phyloP scores from a whole-genome alignment of 352 stramenopile genomes.

The Pythium biforme region DNA sequence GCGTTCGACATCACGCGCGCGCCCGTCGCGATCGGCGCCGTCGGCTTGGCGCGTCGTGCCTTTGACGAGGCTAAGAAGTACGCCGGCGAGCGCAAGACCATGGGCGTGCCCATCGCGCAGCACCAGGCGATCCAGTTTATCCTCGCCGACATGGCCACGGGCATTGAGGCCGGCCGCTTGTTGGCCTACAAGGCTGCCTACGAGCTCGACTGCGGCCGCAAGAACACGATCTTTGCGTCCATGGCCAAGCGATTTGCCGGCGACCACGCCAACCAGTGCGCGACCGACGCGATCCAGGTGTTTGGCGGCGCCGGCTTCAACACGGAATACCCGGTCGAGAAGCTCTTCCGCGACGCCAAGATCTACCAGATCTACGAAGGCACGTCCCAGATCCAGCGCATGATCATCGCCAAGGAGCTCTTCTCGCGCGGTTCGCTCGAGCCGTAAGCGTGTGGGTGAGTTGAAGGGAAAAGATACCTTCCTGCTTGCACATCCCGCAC shows the following conservation, averaged over 20 bases:
- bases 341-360: conserved; percentile 90
- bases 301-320: conserved; percentile 91
- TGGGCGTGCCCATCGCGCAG: conserved; percentile 80
- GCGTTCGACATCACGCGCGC: conserved; percentile 91
- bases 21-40: conserved; percentile 83
- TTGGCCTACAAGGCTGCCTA: conserved; percentile 90
- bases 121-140: conserved; percentile 90
- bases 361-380: conserved; percentile 94
- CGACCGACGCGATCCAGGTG: conserved; percentile 89
- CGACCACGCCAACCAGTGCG: conserved; percentile 85
- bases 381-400: conserved; percentile 90
- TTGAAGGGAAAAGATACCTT: neutral
- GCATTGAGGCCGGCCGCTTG: conserved; percentile 81
- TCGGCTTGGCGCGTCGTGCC: conserved; percentile 81
- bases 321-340: conserved; percentile 92
- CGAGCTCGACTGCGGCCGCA: conserved; percentile 86
- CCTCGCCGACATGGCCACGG: conserved; percentile 89
- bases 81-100: conserved; percentile 83
- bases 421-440: conserved; percentile 68
- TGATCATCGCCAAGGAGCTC: conserved; percentile 90
- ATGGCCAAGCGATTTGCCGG: conserved; percentile 91
- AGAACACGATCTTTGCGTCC: conserved; percentile 89
- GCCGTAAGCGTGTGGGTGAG: conserved; percentile 34
- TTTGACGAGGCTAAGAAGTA: conserved; percentile 91
- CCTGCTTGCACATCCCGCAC: too few species aligned